A percentile compares a stretch with the other conserved stretches of the same genome.
phyloP scores from a whole-genome alignment of 2,329 filamentous ascomycete species.

The Fusarium keratoplasticum region DNA sequence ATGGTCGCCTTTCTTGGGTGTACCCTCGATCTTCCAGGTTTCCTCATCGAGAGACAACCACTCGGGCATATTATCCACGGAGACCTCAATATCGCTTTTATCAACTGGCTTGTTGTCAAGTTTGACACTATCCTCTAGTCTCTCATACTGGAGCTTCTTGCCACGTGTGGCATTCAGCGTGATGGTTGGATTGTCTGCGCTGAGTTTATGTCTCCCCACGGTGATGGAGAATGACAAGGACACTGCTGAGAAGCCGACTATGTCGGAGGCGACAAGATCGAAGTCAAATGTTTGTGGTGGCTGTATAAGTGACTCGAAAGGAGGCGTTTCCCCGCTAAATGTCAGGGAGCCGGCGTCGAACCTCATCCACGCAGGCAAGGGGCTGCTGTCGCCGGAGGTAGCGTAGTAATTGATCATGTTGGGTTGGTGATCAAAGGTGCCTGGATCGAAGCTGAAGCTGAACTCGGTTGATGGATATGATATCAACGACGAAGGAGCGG shows the following conservation, averaged over 20 bases:
- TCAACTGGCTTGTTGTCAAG: constrained; percentile 67
- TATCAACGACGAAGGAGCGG: constrained; percentile 69
- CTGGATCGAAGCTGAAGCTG: constrained; percentile 62
- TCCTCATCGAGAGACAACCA: constrained; percentile 77
- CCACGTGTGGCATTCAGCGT: constrained; percentile 68
- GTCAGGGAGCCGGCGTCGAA: constrained; percentile 74
- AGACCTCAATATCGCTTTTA: constrained; percentile 64
- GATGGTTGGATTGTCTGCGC: constrained; percentile 69
- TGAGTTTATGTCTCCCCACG: constrained; percentile 77
- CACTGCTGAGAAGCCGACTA: constrained; percentile 79
- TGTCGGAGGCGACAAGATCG: constrained; percentile 80
- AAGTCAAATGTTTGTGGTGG: constrained; percentile 80
- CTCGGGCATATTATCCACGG: constrained; percentile 64
- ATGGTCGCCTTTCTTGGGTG: constrained; percentile 66
- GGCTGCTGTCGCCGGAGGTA: constrained; percentile 80
- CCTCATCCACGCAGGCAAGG: constrained; percentile 85
- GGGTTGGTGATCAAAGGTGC: constrained; percentile 72
- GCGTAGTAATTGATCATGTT: constrained; percentile 78
- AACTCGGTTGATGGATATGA: constrained; percentile 66
- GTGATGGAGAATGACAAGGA: constrained; percentile 76
- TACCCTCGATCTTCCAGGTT: constrained; percentile 74
- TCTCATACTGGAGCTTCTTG: constrained; percentile 62
- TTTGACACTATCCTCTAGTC: constrained; percentile 62
- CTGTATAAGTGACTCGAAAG: constrained; percentile 70
- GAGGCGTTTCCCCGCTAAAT: constrained; percentile 79